These are phyloP conservation scores for Mycena metata DNA, from an alignment of 768 basidiomycete species.

Conservation along the genomic window DNA sequence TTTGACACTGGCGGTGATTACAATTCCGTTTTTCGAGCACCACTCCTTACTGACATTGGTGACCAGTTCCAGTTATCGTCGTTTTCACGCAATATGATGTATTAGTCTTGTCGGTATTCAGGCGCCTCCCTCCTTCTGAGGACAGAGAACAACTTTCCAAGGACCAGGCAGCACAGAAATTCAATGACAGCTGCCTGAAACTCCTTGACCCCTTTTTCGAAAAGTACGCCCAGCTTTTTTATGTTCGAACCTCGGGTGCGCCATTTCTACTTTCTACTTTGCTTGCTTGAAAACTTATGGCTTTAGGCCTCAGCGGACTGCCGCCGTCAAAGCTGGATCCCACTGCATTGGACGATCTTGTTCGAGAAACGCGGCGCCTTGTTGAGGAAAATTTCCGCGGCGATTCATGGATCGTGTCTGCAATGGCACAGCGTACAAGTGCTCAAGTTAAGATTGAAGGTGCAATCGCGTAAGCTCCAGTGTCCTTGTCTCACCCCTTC, in stretches of 20 bases:
- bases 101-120: neutral
- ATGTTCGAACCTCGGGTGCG: neutral
- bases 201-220: neutral
- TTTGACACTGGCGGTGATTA: neutral
- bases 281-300: neutral
- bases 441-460: neutral
- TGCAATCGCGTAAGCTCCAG: neutral
- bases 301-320: neutral
- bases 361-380: neutral
- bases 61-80: conserved; percentile 1
- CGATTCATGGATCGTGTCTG: conserved; percentile 3
- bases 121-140: neutral
- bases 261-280: neutral
- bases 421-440: conserved; percentile 3
- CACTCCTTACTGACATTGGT: neutral
- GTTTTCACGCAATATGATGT: neutral
- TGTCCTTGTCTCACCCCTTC: neutral
- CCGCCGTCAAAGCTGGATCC: neutral
- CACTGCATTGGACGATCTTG: neutral
- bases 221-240: neutral
- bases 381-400: neutral
- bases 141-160: neutral
- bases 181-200: neutral
- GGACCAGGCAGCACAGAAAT: neutral
- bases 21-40: neutral